Base-by-base conservation (phyloP, 805 yeast genomes). In the Barnettozyma populi region DNA sequence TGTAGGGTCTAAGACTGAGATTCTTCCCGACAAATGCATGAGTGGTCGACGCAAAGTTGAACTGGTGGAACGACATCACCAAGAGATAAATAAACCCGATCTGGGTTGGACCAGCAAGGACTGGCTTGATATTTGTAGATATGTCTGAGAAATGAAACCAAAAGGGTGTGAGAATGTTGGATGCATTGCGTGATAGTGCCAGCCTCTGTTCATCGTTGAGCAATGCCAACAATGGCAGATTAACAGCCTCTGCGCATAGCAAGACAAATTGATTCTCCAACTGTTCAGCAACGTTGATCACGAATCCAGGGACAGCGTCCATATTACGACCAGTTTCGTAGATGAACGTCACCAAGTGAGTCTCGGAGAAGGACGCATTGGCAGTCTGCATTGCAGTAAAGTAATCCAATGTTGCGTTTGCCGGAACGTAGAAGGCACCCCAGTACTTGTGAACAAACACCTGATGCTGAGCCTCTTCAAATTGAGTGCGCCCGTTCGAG, bases 61-160 rank as follows among this genome's bases (percentile, higher is more conserved):
- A 75, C 57, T 80, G 85, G 72, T 84, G 82, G 61, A 85, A 82
- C 7, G 89, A 76, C 51, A 84, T 62, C 54, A 84, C 82, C 52
- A 84, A 73, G 56, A 82, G 65, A 57, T 79, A 84, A 57, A 84
- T 76, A 49, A 84, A 71, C 18, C 90, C 90, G 44, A 84, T 76
- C 59, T 82, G 88, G 2, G 76, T 59, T 4, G 87, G 85, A 0
- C 86, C 88, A 23, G 69, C 51, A 16, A 77, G 59, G 5, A 76
- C 76, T 1, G 78, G 66, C 48, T 72, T 64, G 1, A 63, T 61
- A 25, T 60, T 64, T 3, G 83, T 82, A 7, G 64, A 63, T 35
- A 65, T 59, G 55, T 82, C 86, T 2, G 52, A 41, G 25, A 48
- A 57, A 1, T 51, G 20, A 31, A 55, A 55, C 52, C 52, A 48